Evolutionary conservation across 2,329 filamentous ascomycete species (phyloP).

Genomic region (Hymenoscyphus linearis): DNA sequence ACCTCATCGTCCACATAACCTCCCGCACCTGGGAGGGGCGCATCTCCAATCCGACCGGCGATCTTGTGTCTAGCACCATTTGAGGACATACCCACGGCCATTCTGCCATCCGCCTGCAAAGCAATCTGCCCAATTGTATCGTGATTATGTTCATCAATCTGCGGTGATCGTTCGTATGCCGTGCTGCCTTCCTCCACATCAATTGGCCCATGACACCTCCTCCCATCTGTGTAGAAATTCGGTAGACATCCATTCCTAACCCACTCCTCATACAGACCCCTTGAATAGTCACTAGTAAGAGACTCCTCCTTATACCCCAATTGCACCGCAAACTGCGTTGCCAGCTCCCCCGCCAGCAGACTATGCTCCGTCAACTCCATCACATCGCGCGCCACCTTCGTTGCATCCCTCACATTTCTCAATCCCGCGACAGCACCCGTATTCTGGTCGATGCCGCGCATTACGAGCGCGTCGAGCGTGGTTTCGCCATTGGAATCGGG

Average conservation of each 20-base stretch:
- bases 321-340: not conserved
- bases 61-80: slow-evolving; percentile 2
- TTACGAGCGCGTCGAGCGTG: slow-evolving; percentile 2
- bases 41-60: slow-evolving; percentile 3
- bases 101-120: not conserved
- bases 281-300: not conserved
- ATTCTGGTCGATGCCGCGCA: slow-evolving; percentile 4
- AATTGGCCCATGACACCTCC: not conserved
- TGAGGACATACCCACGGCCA: slow-evolving; percentile 3
- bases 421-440: slow-evolving; percentile 1
- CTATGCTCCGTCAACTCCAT: slow-evolving; percentile 1
- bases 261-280: not conserved
- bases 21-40: slow-evolving; percentile 1
- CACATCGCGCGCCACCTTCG: slow-evolving; percentile 3
- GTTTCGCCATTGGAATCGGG: slow-evolving; percentile 4
- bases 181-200: not conserved
- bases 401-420: slow-evolving; percentile 1
- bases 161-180: not conserved
- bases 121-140: slow-evolving; percentile 5
- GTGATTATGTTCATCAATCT: slow-evolving; percentile 3
- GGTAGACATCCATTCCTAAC: not conserved
- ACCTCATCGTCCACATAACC: slow-evolving; percentile 4
- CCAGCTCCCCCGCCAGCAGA: slow-evolving; percentile 1
- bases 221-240: not conserved
- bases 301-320: not conserved